phyloP scores from a whole-genome alignment of 2,329 filamentous ascomycete species.

The Penicillium hesseltinei region DNA sequence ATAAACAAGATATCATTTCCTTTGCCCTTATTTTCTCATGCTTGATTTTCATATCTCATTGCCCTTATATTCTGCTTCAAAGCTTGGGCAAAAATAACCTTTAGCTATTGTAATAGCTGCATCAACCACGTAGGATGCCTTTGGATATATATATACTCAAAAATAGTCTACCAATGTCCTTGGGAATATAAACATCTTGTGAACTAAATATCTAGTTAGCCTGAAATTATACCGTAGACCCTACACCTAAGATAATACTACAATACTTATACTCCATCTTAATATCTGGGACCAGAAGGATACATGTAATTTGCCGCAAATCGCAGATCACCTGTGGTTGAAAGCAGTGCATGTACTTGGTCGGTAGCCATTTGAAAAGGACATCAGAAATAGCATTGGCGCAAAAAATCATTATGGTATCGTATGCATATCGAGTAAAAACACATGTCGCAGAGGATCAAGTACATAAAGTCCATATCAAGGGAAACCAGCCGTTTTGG shows the following conservation, averaged over 20 bases:
- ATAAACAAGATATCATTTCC: background rate
- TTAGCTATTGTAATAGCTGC: no score
- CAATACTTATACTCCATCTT: background rate
- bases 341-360: background rate
- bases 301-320: background rate
- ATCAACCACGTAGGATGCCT: background rate
- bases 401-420: slow-evolving; percentile 3
- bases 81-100: background rate
- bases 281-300: no score
- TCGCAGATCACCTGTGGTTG: no score
- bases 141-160: background rate
- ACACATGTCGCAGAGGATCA: background rate
- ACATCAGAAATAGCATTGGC: background rate
- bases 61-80: no score
- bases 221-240: background rate
- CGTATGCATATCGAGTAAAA: background rate
- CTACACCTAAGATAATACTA: background rate
- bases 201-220: background rate
- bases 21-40: background rate
- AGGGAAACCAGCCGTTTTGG: background rate
- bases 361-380: background rate
- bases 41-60: no score
- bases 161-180: background rate
- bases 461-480: background rate
- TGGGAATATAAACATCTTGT: background rate